Conservation (phyloP, 2,329 filamentous ascomycete species). For the Cadophora luteo-olivacea region DNA sequence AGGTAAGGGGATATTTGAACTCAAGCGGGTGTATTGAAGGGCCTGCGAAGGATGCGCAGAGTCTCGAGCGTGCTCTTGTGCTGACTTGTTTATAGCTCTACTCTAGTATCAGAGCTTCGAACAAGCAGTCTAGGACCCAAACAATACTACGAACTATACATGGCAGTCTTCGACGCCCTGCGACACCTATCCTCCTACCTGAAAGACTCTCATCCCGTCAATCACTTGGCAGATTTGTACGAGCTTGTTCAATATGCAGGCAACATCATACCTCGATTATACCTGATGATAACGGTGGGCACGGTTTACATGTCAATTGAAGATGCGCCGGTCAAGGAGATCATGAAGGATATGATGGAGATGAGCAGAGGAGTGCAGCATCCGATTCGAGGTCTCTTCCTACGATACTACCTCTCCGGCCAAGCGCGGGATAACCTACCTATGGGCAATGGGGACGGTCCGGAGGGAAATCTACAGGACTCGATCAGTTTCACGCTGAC, state of each 20-base stretch:
- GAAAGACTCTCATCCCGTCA: slow-evolving; percentile 95
- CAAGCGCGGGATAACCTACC: slow-evolving; percentile 92
- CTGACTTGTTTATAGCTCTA: slow-evolving; percentile 70
- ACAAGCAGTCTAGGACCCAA: slow-evolving; percentile 98
- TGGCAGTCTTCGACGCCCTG: slow-evolving; percentile 97
- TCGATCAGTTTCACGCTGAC: slow-evolving; percentile 98
- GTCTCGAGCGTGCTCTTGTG: slow-evolving; percentile 32
- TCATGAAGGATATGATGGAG: slow-evolving; percentile 99
- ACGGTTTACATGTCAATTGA: slow-evolving; percentile 99
- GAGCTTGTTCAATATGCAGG: slow-evolving; percentile 98
- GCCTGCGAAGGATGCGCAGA: slow-evolving; percentile 24
- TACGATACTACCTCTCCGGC: slow-evolving; percentile 94
- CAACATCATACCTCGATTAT: slow-evolving; percentile 94
- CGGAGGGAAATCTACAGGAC: slow-evolving; percentile 94
- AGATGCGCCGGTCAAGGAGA: slow-evolving; percentile 97
- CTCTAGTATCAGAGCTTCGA: slow-evolving; percentile 95
- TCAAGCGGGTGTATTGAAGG: slow-evolving; percentile 19
- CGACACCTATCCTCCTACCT: slow-evolving; percentile 96
- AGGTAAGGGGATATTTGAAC: slow-evolving; percentile 67
- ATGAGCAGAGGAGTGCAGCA: slow-evolving; percentile 99
- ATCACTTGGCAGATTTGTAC: slow-evolving; percentile 97
- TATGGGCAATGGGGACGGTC: slow-evolving; percentile 81
- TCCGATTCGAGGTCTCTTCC: slow-evolving; percentile 90
- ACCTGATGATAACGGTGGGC: slow-evolving; percentile 98
- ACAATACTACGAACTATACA: slow-evolving; percentile 99